phyloP scores from a whole-genome alignment of 176 grass and related monocot species.

The Carex littledalei region DNA sequence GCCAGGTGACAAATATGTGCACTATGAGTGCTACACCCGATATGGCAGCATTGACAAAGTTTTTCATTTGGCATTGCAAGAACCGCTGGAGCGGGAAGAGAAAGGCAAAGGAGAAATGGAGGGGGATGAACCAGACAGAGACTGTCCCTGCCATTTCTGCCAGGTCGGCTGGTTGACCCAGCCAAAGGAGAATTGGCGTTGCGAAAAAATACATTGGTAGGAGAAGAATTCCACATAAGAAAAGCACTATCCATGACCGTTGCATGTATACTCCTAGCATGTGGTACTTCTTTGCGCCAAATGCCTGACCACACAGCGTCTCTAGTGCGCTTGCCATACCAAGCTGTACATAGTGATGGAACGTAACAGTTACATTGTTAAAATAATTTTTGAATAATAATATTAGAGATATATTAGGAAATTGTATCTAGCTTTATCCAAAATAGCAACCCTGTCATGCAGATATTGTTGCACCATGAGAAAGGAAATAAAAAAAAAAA shows the following conservation, averaged over 20 bases:
- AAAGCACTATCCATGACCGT: conserved; percentile 79
- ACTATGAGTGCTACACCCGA: conserved; percentile 43
- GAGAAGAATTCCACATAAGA: conserved; percentile 57
- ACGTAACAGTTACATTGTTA: not conserved
- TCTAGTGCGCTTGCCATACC: conserved; percentile 73
- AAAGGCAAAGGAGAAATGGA: conserved; percentile 91
- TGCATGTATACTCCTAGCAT: conserved; percentile 99
- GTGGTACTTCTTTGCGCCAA: conserved; percentile 62
- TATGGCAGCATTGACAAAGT: conserved; percentile 41
- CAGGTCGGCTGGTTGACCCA: conserved; percentile 64
- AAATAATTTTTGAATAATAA: not conserved
- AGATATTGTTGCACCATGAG: not conserved
- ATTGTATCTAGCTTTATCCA: not conserved
- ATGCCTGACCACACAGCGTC: conserved; percentile 45
- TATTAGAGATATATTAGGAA: not conserved
- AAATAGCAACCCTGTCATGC: not conserved
- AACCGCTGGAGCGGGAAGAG: conserved; percentile 90
- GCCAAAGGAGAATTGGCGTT: conserved; percentile 52
- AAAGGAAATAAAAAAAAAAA: too few relatives aligned
- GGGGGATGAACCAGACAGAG: conserved; percentile 83
- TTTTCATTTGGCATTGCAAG: conserved; percentile 95
- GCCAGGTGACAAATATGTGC: conserved; percentile 68
- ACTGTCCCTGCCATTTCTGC: conserved; percentile 51
- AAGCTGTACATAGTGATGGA: conserved; percentile 32
- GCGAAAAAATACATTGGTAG: conserved; percentile 83